Evolutionary conservation across 805 yeast species (phyloP), one percentile per base, ranked within the genome.

Genomic region (Suhomyces prunicola): DNA sequence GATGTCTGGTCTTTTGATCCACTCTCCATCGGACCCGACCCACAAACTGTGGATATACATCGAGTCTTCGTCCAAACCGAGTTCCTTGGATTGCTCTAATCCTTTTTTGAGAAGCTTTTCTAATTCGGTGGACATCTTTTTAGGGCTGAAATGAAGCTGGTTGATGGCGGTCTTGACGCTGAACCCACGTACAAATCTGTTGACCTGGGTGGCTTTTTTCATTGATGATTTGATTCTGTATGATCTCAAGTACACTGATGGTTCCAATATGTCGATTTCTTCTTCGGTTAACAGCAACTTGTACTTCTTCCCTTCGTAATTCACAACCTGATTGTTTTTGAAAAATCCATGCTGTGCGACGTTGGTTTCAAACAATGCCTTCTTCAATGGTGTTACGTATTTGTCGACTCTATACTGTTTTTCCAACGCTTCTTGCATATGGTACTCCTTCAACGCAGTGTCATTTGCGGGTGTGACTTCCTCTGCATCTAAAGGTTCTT

Each of bases 1-100:
- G 66, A 80, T 78, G 61, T 93, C 97, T 8, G 84, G 70, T 67
- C 94, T 81, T 68, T 83, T 86, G 27, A 66, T 62, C 85, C 87
- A 84, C 49, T 71, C 64, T 19, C 96, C 97, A 69, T 93, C 98
- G 53, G 91, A 85, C 42, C 97, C 97, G 26, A 85, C 85, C 97
- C 97, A 93, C 54, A 91, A 83, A 64, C 88, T 88, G 44, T 86
- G 82, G 52, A 93, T 80, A 62, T 86, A 89, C 44, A 91, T 68
- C 39, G 80, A 80, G 54, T 86, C 81, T 23, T 83, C 80, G 55
- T 85, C 71, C 55, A 87, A 69, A 2, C 85, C 84, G 57, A 87
- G 69, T 40, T 72, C 74, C 53, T 80, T 73, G 22, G 92, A 90
- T 63, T 89, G 90, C 46, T 81, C 77, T 33, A 89, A 63, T 8